Conservation (phyloP, 805 yeast genomes). For the Yarrowia sp. region DNA sequence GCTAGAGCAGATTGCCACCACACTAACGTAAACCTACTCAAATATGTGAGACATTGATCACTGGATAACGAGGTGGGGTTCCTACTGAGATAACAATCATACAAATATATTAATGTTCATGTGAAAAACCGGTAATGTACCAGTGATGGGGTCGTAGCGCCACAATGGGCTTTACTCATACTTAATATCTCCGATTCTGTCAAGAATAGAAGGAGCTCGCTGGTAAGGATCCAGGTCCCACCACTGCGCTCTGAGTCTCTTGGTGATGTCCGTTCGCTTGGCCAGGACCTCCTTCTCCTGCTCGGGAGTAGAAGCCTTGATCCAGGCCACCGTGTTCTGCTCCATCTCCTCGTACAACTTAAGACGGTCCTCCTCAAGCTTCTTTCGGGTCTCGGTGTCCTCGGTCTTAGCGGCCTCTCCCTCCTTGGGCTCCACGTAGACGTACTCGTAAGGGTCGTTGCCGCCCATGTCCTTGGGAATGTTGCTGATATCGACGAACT, state of each 20-base stretch:
- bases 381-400: slow-evolving; percentile 37
- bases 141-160: not conserved
- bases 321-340: slow-evolving; percentile 72
- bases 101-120: not conserved
- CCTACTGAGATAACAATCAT: no score
- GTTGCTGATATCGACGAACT: slow-evolving; percentile 49
- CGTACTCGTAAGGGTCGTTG: slow-evolving; percentile 47
- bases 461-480: slow-evolving; percentile 68
- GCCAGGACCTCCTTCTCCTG: slow-evolving; percentile 49
- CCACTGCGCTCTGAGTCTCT: slow-evolving; percentile 59
- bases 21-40: not conserved
- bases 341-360: slow-evolving; percentile 53
- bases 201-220: slow-evolving; percentile 74
- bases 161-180: not conserved
- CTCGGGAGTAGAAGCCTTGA: slow-evolving; percentile 46
- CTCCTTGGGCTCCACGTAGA: slow-evolving; percentile 52
- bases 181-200: slow-evolving; percentile 64
- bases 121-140: not conserved
- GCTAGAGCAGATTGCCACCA: not conserved
- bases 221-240: slow-evolving; percentile 72
- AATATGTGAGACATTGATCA: not conserved
- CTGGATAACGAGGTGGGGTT: not conserved
- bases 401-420: slow-evolving; percentile 44
- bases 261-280: slow-evolving; percentile 46
- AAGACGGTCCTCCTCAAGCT: slow-evolving; percentile 51